Percentiles rank a stretch among this genome's conserved stretches.
Evolutionary conservation across 192 early-diverging fungal genomes (phyloP).

Genomic region (Obelidium mucronatum): DNA sequence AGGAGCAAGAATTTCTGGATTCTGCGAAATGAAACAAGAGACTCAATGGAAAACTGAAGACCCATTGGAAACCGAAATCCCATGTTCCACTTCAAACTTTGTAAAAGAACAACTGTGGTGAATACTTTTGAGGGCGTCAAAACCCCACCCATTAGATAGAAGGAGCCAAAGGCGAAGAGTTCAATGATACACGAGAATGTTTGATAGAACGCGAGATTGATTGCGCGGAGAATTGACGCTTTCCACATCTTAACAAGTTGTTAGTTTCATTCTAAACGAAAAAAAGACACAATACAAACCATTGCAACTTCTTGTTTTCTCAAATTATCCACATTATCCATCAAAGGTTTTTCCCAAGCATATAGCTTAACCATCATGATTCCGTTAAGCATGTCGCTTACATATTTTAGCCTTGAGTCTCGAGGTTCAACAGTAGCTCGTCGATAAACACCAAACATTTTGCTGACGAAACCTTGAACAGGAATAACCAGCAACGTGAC

Average conservation of each 20-base stretch:
- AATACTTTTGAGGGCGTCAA: conserved; percentile 45
- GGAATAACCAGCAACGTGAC: conserved; percentile 41
- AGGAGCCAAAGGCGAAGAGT: conserved; percentile 38
- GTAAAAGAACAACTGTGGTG: conserved; percentile 32
- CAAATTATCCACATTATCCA: conserved; percentile 32
- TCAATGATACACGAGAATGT: conserved; percentile 26
- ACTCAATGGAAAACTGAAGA: conserved; percentile 41
- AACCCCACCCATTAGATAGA: conserved; percentile 38
- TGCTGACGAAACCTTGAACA: conserved; percentile 33
- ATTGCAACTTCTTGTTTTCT: conserved; percentile 37
- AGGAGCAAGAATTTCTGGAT: conserved; percentile 45
- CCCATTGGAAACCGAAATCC: conserved; percentile 37
- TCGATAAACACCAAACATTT: conserved; percentile 36
- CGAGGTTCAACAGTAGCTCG: conserved; percentile 33
- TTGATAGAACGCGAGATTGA: conserved; percentile 50
- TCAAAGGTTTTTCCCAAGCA: conserved; percentile 47
- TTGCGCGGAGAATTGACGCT: conserved; percentile 30
- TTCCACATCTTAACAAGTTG: conserved; percentile 30
- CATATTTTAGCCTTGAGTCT: conserved; percentile 39
- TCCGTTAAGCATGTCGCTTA: conserved; percentile 49
- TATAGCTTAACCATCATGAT: conserved; percentile 53
- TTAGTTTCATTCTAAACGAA: too few species aligned
- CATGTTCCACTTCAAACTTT: conserved; percentile 37
- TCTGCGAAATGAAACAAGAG: conserved; percentile 39
- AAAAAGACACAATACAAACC: conserved; percentile 14